Evolutionary conservation across 2,329 filamentous ascomycete species (phyloP).

Genomic region (Nigrograna mackinnonii): DNA sequence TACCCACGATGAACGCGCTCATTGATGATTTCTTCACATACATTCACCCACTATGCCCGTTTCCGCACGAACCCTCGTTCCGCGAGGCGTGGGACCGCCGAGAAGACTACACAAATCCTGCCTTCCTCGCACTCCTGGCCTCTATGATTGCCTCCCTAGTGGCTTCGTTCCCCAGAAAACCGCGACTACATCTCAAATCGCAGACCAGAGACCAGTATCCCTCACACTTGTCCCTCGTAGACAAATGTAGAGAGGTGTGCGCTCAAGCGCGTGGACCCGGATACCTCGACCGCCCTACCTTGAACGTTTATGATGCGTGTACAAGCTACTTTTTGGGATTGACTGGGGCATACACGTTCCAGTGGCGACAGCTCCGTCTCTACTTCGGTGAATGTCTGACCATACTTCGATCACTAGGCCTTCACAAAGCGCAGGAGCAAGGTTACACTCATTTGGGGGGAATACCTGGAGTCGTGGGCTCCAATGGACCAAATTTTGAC

Average conservation of each 20-base stretch:
- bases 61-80: slow-evolving; percentile 79
- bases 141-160: slow-evolving; percentile 77
- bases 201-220: slow-evolving; percentile 70
- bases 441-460: slow-evolving; percentile 42
- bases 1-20: slow-evolving; percentile 68
- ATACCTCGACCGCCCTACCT: slow-evolving; percentile 57
- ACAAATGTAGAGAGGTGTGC: slow-evolving; percentile 72
- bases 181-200: slow-evolving; percentile 69
- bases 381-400: slow-evolving; percentile 75
- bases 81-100: slow-evolving; percentile 68
- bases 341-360: slow-evolving; percentile 68
- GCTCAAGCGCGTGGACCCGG: slow-evolving; percentile 66
- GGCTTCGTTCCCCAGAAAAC: slow-evolving; percentile 74
- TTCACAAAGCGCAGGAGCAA: slow-evolving; percentile 59
- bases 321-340: slow-evolving; percentile 78
- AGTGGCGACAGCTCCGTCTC: slow-evolving; percentile 68
- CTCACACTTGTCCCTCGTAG: slow-evolving; percentile 69
- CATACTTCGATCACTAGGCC: slow-evolving; percentile 69
- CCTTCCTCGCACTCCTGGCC: slow-evolving; percentile 71
- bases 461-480: slow-evolving; percentile 36
- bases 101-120: slow-evolving; percentile 67
- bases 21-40: slow-evolving; percentile 85
- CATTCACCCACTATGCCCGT: slow-evolving; percentile 75
- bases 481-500: slow-evolving; percentile 39
- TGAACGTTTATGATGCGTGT: slow-evolving; percentile 65